Base-by-base conservation (phyloP, 1,284 basidiomycete species). In the Cutaneotrichosporon sp. region DNA sequence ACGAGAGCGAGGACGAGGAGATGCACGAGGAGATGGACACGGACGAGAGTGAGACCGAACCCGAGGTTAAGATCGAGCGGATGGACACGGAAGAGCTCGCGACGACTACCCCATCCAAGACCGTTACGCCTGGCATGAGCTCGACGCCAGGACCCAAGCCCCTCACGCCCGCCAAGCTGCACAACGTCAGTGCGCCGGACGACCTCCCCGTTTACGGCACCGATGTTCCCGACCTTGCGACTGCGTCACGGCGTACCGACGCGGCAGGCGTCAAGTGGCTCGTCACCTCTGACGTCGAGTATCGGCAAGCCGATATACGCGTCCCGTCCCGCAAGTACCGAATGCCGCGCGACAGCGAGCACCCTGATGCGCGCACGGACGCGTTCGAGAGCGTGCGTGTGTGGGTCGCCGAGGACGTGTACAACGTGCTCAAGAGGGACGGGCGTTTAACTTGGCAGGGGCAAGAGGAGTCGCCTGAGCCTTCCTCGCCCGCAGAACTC, bases 311-410 rank as follows among this genome's bases (percentile, higher is more conserved):
- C 4, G 63, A 66, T 18, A 58, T 66, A 5, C 65, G 63, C 46
- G 34, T 66, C 32, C 42, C 60, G n/a, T 50, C 60, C 8, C 55
- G 55, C 49, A 69, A 69, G 63, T 69, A 66, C 56, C 26, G 26
- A 4, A 69, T 69, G 67, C 67, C 67, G 21, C 49, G 50, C 7
- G 67, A 69, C 56, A 61, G 58, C 11, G 65, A 66, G 56, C 67
- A 69, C 34, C 67, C 67, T 4, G 67, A 69, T 30, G 63, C 67
- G n/a, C 61, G 60, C 5, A 42, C 47, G 10, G 65, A 66, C 36
- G 30, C 50, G 18, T 63, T 58, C 47, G 65, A 61, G 47, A 51
- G 55, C 3, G 61, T 66, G 10, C 60, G 61, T 9, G 61, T 36
- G 11, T 69, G 67, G 67, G 47, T 69, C 21, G 56, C 62, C 26